A percentile compares a stretch with the other conserved stretches of the same genome.
These are phyloP conservation scores for Triticum monococcum DNA, from an alignment of 176 grass and related monocot species.

Conservation along the genomic window DNA sequence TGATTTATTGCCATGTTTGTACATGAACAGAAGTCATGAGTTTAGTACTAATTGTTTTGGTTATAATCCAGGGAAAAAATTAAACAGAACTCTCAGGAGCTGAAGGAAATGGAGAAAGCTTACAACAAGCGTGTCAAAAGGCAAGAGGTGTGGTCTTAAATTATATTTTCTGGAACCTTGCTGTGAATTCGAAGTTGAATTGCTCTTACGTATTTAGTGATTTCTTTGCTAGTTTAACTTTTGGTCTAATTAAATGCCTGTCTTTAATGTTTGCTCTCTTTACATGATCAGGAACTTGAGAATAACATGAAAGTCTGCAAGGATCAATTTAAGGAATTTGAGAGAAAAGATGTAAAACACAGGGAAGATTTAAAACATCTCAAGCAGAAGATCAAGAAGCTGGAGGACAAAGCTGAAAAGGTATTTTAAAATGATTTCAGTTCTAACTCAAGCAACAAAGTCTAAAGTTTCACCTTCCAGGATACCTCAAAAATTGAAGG, in stretches of 20 bases:
- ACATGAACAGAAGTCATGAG: not conserved
- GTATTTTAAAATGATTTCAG: constrained; percentile 42
- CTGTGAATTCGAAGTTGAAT: constrained; percentile 15
- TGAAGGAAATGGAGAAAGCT: constrained; percentile 67
- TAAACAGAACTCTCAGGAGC: constrained; percentile 51
- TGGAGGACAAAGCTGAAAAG: constrained; percentile 85
- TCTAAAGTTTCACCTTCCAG: constrained; percentile 37
- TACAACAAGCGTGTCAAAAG: constrained; percentile 80
- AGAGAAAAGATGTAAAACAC: constrained; percentile 81
- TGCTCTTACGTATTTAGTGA: not conserved
- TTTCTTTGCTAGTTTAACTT: not conserved
- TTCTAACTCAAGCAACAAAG: not conserved
- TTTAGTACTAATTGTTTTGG: constrained; percentile 28
- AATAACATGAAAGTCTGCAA: constrained; percentile 82
- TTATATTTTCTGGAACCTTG: not conserved
- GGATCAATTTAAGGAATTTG: constrained; percentile 93
- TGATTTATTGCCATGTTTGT: constrained; percentile 32
- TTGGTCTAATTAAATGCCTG: not conserved
- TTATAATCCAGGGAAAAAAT: constrained; percentile 68
- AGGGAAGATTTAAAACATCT: constrained; percentile 91
- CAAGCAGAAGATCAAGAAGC: constrained; percentile 87
- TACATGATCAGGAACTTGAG: constrained; percentile 67
- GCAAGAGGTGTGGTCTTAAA: constrained; percentile 71
- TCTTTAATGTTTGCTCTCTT: constrained; percentile 21
- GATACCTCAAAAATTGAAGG: constrained; percentile 67